phyloP scores from a whole-genome alignment of 2,329 filamentous ascomycete species.

The Stenocarpella maydis region DNA sequence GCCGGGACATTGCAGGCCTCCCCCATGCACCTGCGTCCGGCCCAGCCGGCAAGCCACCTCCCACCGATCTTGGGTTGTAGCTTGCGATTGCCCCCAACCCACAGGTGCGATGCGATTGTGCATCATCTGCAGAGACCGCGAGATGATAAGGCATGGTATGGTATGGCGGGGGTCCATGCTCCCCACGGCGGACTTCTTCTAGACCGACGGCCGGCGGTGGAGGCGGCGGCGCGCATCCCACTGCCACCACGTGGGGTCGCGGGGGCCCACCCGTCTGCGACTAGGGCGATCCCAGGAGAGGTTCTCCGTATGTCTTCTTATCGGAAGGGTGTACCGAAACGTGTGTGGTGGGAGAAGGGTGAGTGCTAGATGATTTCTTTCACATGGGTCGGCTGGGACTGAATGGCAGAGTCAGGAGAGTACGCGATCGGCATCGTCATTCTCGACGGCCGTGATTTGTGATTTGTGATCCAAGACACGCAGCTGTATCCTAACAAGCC shows the following conservation, averaged over 20 bases:
- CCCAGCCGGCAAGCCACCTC: too few relatives aligned
- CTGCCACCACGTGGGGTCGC: neutral
- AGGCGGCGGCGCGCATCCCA: neutral
- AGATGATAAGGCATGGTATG: neutral
- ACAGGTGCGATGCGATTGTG: neutral
- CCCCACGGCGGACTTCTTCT: neutral
- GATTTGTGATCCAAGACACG: constrained; percentile 28
- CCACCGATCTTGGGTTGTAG: neutral
- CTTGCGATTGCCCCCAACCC: neutral
- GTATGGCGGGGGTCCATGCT: neutral
- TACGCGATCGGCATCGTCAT: constrained; percentile 19
- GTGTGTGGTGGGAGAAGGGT: too few relatives aligned
- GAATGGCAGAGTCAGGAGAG: neutral
- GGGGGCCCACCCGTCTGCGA: neutral
- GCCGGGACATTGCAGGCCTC: constrained; percentile 19
- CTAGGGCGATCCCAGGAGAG: neutral
- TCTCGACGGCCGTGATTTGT: constrained; percentile 22
- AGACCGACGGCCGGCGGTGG: neutral
- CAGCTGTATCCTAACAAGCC: constrained; percentile 25
- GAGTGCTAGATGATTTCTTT: neutral
- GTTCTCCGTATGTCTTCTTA: neutral
- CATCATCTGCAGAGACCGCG: neutral
- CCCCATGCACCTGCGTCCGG: neutral
- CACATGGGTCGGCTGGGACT: neutral
- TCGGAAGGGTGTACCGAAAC: neutral